These are phyloP conservation scores for Dioscorea alata DNA, from an alignment of 106 monocot species.

Conservation along the genomic window DNA sequence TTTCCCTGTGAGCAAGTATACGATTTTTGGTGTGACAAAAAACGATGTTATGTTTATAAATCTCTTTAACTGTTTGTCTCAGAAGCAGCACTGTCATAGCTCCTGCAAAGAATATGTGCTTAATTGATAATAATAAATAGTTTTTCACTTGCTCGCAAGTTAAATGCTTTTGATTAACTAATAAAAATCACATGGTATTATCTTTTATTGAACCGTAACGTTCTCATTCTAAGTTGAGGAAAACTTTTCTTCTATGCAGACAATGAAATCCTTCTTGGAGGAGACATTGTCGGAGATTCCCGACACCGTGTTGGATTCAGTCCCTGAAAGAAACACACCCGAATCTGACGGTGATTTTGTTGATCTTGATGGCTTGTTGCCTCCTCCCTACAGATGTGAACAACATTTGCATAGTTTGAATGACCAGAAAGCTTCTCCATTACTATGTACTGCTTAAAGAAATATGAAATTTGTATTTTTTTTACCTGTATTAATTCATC, in stretches of 20 bases:
- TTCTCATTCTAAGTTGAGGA: too few relatives aligned
- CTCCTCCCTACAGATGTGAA: slow-evolving; percentile 38
- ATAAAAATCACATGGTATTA: too few relatives aligned
- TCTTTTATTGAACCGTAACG: too few relatives aligned
- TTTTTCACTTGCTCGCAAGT: too few relatives aligned
- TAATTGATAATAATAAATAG: too few relatives aligned
- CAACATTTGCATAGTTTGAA: background rate
- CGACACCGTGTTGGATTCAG: slow-evolving; percentile 63
- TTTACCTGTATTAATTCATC: background rate
- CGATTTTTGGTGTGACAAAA: background rate
- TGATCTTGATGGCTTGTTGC: slow-evolving; percentile 37
- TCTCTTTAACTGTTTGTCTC: too few relatives aligned
- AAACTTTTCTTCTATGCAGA: slow-evolving; percentile 25
- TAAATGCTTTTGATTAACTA: too few relatives aligned
- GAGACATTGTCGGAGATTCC: slow-evolving; percentile 60
- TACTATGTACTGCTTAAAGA: background rate
- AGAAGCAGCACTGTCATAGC: too few relatives aligned
- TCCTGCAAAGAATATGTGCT: too few relatives aligned
- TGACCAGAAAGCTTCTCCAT: background rate
- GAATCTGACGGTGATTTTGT: slow-evolving; percentile 28
- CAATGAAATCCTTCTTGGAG: slow-evolving; percentile 56
- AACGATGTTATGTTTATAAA: background rate
- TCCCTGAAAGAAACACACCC: slow-evolving; percentile 9
- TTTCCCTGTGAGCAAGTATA: background rate
- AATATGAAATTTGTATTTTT: background rate